Base-by-base conservation (phyloP, 257 asterid genomes). In the Jasminum sambac region DNA sequence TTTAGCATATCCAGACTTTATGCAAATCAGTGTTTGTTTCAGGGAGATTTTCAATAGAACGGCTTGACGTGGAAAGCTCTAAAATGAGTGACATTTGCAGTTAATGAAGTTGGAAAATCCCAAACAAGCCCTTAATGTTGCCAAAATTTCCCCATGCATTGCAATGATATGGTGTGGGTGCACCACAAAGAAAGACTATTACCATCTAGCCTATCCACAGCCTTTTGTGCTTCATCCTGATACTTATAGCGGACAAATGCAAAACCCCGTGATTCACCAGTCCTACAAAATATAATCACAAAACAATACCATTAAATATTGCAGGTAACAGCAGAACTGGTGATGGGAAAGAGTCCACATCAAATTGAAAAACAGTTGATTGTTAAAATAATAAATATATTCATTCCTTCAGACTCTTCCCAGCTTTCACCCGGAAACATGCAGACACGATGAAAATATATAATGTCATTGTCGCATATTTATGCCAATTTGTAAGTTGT, bases 121-220 rank as follows among this genome's bases (percentile, higher is more conserved):
- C 36, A 30, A 30, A 30, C 36, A 30, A 30, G 36, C 36, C 36
- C 26, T 50, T 50, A 50, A 55, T 55, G 23, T 23, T 23, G 62
- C 62, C 16, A 9, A 19, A 55, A 8, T 55, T 21, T 55, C 0
- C 5, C 59, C 4, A 34, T 55, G 34, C 23, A 19, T 55, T 10
- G 34, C 23, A 6, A 55, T 23, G 34, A 9, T 11, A 3, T 55
- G 16, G 7, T 8, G 13, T 12, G 50, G 3, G 50, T 43, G 14
- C 11, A n/a, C 50, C 11, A 14, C 34, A 55, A 11, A 21, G 36
- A 55, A 55, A 23, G 36, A 17, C 16, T 55, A 25, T 50, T 52
- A 80, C 84, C 84, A 63, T 80, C 79, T 50, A 80, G 82, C 74
- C 57, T 73, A 11, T 80, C 79, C 37, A 80, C 84, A 63, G 84